Base-by-base conservation (phyloP, 1,284 basidiomycete genomes). In the Fistulinella cinereoalba region DNA sequence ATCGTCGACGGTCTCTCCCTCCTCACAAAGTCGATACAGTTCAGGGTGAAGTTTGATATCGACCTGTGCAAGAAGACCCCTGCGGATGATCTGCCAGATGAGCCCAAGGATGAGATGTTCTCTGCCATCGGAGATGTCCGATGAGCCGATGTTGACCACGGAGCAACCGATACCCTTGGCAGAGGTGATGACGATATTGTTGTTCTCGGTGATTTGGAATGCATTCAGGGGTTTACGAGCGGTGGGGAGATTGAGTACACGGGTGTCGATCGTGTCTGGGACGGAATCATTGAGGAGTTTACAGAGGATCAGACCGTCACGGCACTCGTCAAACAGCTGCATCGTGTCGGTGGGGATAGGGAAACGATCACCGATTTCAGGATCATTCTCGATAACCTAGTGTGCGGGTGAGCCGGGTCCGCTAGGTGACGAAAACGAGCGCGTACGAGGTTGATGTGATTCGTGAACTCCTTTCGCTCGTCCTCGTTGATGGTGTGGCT, bases 211-310 rank as follows among this genome's bases (percentile, higher is more conserved):
- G 68, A 97, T 97, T 65, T 98, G 94, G 83, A 99, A 99, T 0
- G 90, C 89, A 65, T 93, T 97, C 49, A 95, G 80, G 18, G 83
- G 82, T 68, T 91, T 94, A 37, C 79, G 77, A 6, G 77, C 59
- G 2, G 79, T 77, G 1, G 91, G 81, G 67, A 89, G 94, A 77
- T 99, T 99, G 57, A 99, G 77, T 5, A 98, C 96, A 80, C 96
- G 95, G 58, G 87, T 90, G 72, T 99, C 96, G 71, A 99, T 99
- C 8, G 96, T 99, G 69, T 99, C 96, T 18, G 96, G 93, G 2
- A 99, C 96, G 27, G 96, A 96, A 70, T 98, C 95, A 71, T 99
- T 98, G 78, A 98, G 96, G 55, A 98, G 87, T 79, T 98, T 98
- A 72, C 90, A 97, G 34, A 99, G 86, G 56, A 99, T 85, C 57